Base-by-base conservation (phyloP, 2,329 filamentous ascomycete species). In the Trichoderma sp. region DNA sequence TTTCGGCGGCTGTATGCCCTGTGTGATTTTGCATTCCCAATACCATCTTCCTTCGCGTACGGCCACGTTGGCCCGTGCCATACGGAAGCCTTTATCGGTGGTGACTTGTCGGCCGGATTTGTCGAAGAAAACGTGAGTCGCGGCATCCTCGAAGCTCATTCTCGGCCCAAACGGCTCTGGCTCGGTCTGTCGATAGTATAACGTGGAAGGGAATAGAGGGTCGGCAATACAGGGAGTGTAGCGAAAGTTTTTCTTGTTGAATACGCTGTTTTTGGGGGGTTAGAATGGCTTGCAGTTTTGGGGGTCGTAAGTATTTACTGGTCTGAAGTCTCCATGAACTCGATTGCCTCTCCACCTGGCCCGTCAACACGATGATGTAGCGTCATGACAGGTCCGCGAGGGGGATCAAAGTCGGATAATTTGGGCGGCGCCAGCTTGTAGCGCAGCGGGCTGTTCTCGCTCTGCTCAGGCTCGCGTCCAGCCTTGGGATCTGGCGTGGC, bases 221-320 rank as follows among this genome's bases (percentile, higher is more conserved):
- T 97, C 94, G 72, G 93, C 93, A 71, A 97, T 94, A 76, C 92
- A 96, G 73, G 94, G 92, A 35, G 90, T 91, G 77, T 98, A 98
- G 69, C 93, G 91, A 77, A 94, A 98, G 66, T 90, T 87, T 74
- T 88, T 89, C 73, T 89, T 89, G 71, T 90, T 90, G 68, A 82
- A 86, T 17, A 88, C 86, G 74, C 86, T 64, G 25, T 39, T 29
- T 27, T 50, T 35, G 52, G 34, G 34, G 9, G 13, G 6, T 42
- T 34, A 48, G 7, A 25, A 13, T 22, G 12, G 29, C 13, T 34
- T 19, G 10, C 2, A 9, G 10, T 79, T 5, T 19, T 19, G n/a
- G 48, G 27, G 17, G 9, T 6, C 0, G 13, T 2, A 22, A 12
- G 5, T 13, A 6, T 87, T 77, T 78, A 89, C 87, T 90, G 87